These are phyloP conservation scores for Yamadazyma spencermartinsiae DNA, from an alignment of 1,139 yeast species.

Conservation along the genomic window DNA sequence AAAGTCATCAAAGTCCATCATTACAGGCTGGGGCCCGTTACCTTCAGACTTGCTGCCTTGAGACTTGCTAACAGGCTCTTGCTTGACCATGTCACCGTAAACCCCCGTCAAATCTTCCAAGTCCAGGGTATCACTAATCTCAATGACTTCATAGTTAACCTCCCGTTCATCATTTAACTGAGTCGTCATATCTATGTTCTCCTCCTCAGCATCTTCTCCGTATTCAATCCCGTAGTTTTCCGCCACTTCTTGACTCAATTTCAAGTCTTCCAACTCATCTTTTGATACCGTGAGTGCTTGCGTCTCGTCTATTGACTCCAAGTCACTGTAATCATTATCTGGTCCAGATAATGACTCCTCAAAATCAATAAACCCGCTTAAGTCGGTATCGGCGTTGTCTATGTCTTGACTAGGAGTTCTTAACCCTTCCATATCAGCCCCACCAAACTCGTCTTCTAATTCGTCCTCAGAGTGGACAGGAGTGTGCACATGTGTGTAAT, in stretches of 20 bases:
- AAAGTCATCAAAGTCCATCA: slow-evolving; percentile 7
- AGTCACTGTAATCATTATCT: slow-evolving; percentile 18
- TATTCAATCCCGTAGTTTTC: slow-evolving; percentile 29
- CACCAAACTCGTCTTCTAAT: slow-evolving; percentile 45
- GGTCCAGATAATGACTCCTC: slow-evolving; percentile 15
- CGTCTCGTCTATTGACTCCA: slow-evolving; percentile 17
- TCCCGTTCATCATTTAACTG: slow-evolving; percentile 48
- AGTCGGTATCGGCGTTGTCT: slow-evolving; percentile 29
- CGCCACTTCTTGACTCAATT: slow-evolving; percentile 33
- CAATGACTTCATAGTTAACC: slow-evolving; percentile 30
- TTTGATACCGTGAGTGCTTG: slow-evolving; percentile 8
- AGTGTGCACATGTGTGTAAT: background rate
- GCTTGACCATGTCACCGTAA: slow-evolving; percentile 3
- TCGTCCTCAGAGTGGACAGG: slow-evolving; percentile 16
- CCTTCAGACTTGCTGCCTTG: too few relatives aligned
- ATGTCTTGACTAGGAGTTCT: slow-evolving; percentile 40
- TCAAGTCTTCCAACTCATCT: slow-evolving; percentile 29
- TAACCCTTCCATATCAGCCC: slow-evolving; percentile 39
- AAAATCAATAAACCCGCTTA: slow-evolving; percentile 39
- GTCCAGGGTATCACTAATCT: slow-evolving; percentile 31
- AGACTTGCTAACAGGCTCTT: too few relatives aligned
- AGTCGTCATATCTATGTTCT: slow-evolving; percentile 32
- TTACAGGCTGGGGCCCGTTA: too few relatives aligned
- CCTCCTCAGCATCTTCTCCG: slow-evolving; percentile 28
- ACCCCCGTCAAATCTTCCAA: slow-evolving; percentile 1